Evolutionary conservation across 257 asterid genomes (phyloP).

Genomic region (Anisodus tanguticus): DNA sequence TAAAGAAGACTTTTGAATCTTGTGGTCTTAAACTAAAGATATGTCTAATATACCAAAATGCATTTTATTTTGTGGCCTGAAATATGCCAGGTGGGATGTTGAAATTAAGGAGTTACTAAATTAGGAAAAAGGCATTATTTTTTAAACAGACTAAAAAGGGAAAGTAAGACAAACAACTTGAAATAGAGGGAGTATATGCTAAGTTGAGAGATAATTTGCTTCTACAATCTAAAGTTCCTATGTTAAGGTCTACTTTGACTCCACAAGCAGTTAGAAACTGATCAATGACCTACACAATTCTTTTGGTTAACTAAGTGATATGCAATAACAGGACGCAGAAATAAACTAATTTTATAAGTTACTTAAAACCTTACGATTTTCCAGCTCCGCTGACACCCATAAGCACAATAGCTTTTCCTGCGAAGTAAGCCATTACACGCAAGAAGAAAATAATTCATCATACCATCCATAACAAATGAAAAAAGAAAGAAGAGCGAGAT

Average conservation of each 20-base stretch:
- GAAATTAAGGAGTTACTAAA: too few relatives aligned
- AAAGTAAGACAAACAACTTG: too few relatives aligned
- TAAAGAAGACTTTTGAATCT: too few relatives aligned
- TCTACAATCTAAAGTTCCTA: not conserved
- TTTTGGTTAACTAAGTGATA: not conserved
- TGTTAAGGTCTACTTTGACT: not conserved
- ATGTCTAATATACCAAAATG: too few relatives aligned
- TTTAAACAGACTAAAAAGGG: too few relatives aligned
- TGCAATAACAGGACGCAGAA: not conserved
- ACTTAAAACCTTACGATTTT: conserved; percentile 65
- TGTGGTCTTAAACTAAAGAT: too few relatives aligned
- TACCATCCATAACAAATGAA: not conserved
- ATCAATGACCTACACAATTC: not conserved
- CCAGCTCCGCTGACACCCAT: conserved; percentile 95
- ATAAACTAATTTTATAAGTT: not conserved
- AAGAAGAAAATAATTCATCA: not conserved
- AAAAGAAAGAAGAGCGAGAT: not conserved
- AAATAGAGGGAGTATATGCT: not conserved
- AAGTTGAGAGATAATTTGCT: not conserved
- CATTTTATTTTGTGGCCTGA: too few relatives aligned
- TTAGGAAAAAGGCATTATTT: too few relatives aligned
- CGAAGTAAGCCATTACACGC: conserved; percentile 13
- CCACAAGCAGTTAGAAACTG: not conserved
- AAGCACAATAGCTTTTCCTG: conserved; percentile 73
- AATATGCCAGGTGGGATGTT: too few relatives aligned